Evolutionary conservation across 306 rosid species (phyloP).

Genomic region (Casuarina equisetifolia): DNA sequence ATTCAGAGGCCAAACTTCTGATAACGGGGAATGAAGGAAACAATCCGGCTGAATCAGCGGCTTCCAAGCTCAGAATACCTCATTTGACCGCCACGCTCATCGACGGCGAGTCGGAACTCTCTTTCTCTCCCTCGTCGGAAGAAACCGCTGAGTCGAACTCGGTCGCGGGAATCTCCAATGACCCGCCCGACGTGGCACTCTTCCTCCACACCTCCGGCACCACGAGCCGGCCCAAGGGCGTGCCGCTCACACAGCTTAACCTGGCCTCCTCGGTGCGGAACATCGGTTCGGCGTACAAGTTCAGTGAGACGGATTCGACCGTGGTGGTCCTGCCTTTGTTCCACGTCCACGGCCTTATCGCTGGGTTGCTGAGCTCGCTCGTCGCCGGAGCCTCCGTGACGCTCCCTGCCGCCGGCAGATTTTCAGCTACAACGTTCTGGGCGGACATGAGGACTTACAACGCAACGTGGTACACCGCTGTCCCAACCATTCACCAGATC

Average conservation of each 20-base stretch:
- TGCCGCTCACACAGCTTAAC: constrained; percentile 81
- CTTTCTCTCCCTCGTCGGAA: constrained; percentile 25
- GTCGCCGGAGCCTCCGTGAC: constrained; percentile 61
- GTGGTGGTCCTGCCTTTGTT: constrained; percentile 81
- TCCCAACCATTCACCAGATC: constrained; percentile 95
- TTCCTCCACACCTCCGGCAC: constrained; percentile 99
- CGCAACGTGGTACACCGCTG: constrained; percentile 97
- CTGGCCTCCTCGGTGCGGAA: constrained; percentile 65
- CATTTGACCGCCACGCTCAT: constrained; percentile 45
- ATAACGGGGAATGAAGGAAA: constrained; percentile 55
- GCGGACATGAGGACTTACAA: constrained; percentile 59
- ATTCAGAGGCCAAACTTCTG: constrained; percentile 81
- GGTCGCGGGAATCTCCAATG: constrained; percentile 34
- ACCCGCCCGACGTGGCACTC: constrained; percentile 75
- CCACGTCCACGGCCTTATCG: constrained; percentile 91
- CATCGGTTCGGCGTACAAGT: constrained; percentile 70
- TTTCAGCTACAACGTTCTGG: constrained; percentile 92
- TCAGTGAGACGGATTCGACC: constrained; percentile 76
- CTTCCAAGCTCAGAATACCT: constrained; percentile 62
- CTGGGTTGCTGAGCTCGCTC: constrained; percentile 70
- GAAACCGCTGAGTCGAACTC: constrained; percentile 15
- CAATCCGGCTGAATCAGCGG: constrained; percentile 53
- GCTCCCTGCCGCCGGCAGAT: constrained; percentile 78
- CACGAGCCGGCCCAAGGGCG: constrained; percentile 95
- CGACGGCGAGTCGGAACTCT: constrained; percentile 15